Evolutionary conservation across 768 basidiomycete species (phyloP).

Genomic region (Phylloporus arenicola): DNA sequence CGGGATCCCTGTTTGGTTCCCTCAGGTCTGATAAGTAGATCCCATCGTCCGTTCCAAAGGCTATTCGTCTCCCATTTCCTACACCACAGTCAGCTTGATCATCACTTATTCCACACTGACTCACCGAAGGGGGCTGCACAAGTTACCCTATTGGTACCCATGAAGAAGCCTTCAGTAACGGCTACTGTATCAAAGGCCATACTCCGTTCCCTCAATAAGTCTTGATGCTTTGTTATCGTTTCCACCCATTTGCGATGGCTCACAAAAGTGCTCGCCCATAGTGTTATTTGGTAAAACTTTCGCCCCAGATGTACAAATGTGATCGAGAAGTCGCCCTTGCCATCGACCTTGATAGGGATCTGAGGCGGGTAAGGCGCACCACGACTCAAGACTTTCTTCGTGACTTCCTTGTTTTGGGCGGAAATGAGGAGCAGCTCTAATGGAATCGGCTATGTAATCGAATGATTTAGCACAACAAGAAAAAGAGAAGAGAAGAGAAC

Average conservation of each 20-base stretch:
- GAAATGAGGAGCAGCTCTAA: slow-evolving; percentile 85
- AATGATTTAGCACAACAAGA: not conserved
- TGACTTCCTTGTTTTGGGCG: slow-evolving; percentile 46
- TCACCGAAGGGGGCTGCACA: slow-evolving; percentile 84
- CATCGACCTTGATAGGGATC: slow-evolving; percentile 48
- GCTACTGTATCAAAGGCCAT: slow-evolving; percentile 79
- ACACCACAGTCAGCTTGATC: slow-evolving; percentile 8
- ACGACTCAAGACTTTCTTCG: slow-evolving; percentile 39
- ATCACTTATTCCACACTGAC: slow-evolving; percentile 32
- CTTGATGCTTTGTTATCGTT: slow-evolving; percentile 84
- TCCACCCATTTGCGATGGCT: slow-evolving; percentile 94
- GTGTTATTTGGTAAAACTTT: slow-evolving; percentile 84
- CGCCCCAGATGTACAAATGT: slow-evolving; percentile 93
- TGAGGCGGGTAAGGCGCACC: slow-evolving; percentile 40
- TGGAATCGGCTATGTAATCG: slow-evolving; percentile 74
- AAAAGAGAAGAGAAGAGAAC: slow-evolving; percentile 22
- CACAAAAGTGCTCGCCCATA: slow-evolving; percentile 85
- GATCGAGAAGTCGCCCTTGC: slow-evolving; percentile 85
- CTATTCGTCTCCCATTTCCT: slow-evolving; percentile 82
- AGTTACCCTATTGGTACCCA: slow-evolving; percentile 79
- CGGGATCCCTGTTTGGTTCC: slow-evolving; percentile 71
- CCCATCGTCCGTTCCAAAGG: slow-evolving; percentile 97
- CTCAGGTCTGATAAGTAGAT: slow-evolving; percentile 90
- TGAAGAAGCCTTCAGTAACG: slow-evolving; percentile 85
- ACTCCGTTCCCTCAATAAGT: slow-evolving; percentile 75